These are phyloP conservation scores for Cenchrus americanus DNA, from an alignment of 176 grass and related monocot species.

Conservation along the genomic window DNA sequence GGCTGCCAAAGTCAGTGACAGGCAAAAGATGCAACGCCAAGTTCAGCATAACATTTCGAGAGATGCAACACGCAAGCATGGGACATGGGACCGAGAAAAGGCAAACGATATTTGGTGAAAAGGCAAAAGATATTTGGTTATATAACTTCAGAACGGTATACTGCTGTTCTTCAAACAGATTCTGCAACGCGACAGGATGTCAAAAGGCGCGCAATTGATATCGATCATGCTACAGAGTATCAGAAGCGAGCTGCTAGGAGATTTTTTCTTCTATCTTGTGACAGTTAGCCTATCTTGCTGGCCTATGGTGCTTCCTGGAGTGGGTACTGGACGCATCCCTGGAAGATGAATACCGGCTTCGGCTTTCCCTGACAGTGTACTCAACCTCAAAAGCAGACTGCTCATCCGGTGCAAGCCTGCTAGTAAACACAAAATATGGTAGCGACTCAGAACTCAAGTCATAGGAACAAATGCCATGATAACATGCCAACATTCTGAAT, in stretches of 20 bases:
- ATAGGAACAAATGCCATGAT: background rate
- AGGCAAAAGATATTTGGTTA: background rate
- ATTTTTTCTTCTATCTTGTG: constrained; percentile 2
- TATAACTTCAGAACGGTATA: constrained; percentile 16
- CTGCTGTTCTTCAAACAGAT: constrained; percentile 11
- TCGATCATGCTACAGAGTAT: constrained; percentile 26
- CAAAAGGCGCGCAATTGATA: background rate
- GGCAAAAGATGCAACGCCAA: too few species aligned
- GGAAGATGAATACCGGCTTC: constrained; percentile 39
- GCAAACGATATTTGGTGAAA: background rate
- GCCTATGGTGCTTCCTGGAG: constrained; percentile 49
- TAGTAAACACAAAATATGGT: background rate
- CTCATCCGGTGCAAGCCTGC: constrained; percentile 39
- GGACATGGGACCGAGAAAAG: background rate
- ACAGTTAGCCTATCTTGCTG: constrained; percentile 45
- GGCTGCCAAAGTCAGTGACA: too few species aligned
- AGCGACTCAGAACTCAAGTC: background rate
- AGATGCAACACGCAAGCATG: background rate
- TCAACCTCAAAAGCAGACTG: constrained; percentile 43
- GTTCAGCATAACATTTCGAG: background rate
- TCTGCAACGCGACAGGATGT: background rate
- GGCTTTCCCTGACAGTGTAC: constrained; percentile 44
- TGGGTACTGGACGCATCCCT: constrained; percentile 27
- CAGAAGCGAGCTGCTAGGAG: constrained; percentile 25
- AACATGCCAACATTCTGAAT: background rate